phyloP scores from a whole-genome alignment of 495 filamentous ascomycete species.

The Aspergillus steynii region DNA sequence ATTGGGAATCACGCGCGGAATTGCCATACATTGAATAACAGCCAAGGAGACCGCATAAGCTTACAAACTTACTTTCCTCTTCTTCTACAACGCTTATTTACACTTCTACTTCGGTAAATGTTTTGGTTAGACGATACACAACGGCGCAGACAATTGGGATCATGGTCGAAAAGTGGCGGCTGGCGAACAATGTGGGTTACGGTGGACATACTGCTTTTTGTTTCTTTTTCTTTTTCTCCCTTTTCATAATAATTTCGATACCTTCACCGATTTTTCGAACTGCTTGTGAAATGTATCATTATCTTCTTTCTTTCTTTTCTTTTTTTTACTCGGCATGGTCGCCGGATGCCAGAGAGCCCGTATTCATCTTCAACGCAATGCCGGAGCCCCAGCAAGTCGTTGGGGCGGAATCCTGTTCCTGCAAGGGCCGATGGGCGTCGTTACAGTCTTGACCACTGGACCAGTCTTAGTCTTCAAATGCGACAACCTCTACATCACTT shows the following conservation, averaged over 20 bases:
- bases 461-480: neutral
- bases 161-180: constrained; percentile 26
- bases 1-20: neutral
- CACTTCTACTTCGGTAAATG: constrained; percentile 32
- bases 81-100: constrained; percentile 16
- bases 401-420: neutral
- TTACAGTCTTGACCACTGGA: neutral
- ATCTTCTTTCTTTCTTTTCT: constrained; percentile 4
- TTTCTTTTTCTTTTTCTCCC: constrained; percentile 4
- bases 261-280: neutral
- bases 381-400: neutral
- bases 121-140: constrained; percentile 39
- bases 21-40: neutral
- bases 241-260: neutral
- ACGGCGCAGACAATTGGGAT: constrained; percentile 32
- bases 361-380: neutral
- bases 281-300: constrained; percentile 10
- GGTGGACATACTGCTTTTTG: constrained; percentile 26
- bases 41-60: neutral
- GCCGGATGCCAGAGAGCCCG: constrained; percentile 4
- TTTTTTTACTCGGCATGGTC: constrained; percentile 9
- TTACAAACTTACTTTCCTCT: constrained; percentile 2
- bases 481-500: neutral
- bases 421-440: neutral
- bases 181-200: constrained; percentile 33